Percentiles rank a stretch among this genome's conserved stretches.
Evolutionary conservation across 1,284 basidiomycete species (phyloP).

Genomic region (Fistulina hepatica): DNA sequence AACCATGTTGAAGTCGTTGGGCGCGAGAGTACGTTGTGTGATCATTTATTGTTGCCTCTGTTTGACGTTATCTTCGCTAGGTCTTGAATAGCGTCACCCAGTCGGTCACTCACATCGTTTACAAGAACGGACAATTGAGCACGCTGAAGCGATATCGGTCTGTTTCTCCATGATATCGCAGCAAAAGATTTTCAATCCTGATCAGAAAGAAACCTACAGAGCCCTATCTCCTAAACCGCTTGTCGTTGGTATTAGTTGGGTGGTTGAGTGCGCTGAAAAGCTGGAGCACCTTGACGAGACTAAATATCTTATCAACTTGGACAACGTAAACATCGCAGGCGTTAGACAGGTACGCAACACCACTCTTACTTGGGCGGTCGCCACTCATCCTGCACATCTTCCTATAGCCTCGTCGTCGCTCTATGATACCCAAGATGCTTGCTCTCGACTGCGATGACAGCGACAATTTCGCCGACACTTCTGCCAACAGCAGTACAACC

Average conservation of each 20-base stretch:
- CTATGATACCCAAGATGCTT: too few relatives aligned
- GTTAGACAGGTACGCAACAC: too few relatives aligned
- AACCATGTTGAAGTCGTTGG: slow-evolving; percentile 73
- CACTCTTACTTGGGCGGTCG: too few relatives aligned
- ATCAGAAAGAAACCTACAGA: slow-evolving; percentile 42
- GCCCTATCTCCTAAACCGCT: slow-evolving; percentile 65
- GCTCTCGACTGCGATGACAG: too few relatives aligned
- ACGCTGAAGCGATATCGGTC: slow-evolving; percentile 70
- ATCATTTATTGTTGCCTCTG: neutral
- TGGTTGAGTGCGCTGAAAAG: slow-evolving; percentile 75
- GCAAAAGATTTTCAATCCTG: neutral
- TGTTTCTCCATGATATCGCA: slow-evolving; percentile 12
- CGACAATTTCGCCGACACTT: too few relatives aligned
- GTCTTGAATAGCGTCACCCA: slow-evolving; percentile 55
- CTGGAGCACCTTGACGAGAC: slow-evolving; percentile 55
- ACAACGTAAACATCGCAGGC: slow-evolving; percentile 56
- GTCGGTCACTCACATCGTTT: slow-evolving; percentile 84
- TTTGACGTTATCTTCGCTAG: slow-evolving; percentile 24
- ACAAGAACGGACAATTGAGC: slow-evolving; percentile 74
- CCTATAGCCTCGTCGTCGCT: too few relatives aligned
- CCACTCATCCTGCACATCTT: too few relatives aligned
- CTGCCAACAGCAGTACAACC: too few relatives aligned
- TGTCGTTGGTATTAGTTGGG: slow-evolving; percentile 88
- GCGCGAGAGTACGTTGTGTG: slow-evolving; percentile 62
- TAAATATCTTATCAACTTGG: slow-evolving; percentile 59